These are phyloP conservation scores for Mortierella sp. DNA, from an alignment of 371 early-diverging fungal species.

Conservation along the genomic window DNA sequence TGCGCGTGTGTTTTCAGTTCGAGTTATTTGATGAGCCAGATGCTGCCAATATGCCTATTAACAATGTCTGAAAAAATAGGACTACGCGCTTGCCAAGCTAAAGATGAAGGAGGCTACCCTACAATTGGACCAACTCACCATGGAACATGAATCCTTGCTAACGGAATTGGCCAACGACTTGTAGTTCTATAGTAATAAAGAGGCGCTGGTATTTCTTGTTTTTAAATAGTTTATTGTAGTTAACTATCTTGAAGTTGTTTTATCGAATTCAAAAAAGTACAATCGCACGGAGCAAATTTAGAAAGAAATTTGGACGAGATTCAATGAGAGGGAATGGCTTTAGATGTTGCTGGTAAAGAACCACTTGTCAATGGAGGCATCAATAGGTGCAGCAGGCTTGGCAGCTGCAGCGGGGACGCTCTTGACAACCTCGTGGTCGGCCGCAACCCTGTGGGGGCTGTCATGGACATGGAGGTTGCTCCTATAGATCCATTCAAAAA, in stretches of 20 bases:
- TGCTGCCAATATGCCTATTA: too few species aligned
- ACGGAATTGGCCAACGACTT: slow-evolving; percentile 36
- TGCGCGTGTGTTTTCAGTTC: not conserved
- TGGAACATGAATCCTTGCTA: slow-evolving; percentile 33
- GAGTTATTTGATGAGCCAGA: not conserved
- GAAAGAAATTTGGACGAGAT: not conserved
- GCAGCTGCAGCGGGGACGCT: slow-evolving; percentile 75
- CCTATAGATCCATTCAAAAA: slow-evolving; percentile 49
- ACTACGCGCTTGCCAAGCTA: slow-evolving; percentile 38
- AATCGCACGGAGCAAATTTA: slow-evolving; percentile 2
- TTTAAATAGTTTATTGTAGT: slow-evolving; percentile 4
- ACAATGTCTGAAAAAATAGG: slow-evolving; percentile 8
- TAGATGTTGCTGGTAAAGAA: slow-evolving; percentile 90
- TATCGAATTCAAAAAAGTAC: not conserved
- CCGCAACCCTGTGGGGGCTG: slow-evolving; percentile 75
- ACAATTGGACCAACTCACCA: slow-evolving; percentile 26
- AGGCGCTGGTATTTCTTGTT: not conserved
- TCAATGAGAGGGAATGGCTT: slow-evolving; percentile 4
- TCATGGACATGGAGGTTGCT: slow-evolving; percentile 79
- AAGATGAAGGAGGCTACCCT: slow-evolving; percentile 34
- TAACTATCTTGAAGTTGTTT: not conserved
- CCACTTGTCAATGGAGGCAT: slow-evolving; percentile 94
- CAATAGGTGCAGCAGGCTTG: slow-evolving; percentile 71
- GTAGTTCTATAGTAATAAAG: slow-evolving; percentile 1
- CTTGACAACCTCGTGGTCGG: slow-evolving; percentile 69